Conservation (phyloP, 1,139 yeast species). For the Nakaseomyces kungkrabaensis region DNA sequence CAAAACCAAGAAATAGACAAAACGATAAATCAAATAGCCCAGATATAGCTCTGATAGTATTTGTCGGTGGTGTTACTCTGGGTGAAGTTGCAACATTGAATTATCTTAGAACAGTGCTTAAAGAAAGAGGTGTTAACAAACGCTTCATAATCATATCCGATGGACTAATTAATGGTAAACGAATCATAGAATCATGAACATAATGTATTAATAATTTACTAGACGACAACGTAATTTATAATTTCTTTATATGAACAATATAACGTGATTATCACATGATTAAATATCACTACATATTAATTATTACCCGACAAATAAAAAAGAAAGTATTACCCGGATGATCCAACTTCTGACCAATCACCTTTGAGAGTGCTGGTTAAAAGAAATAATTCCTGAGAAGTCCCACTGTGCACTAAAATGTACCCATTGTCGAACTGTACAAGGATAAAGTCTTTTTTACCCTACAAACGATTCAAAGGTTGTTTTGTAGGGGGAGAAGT, state of each 20-base stretch:
- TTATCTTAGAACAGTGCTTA: slow-evolving; percentile 17
- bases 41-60: slow-evolving; percentile 22
- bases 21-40: slow-evolving; percentile 5
- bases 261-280: background rate
- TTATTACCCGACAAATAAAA: background rate
- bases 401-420: too few relatives aligned
- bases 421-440: too few relatives aligned
- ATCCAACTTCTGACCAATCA: background rate
- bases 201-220: too few relatives aligned
- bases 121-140: slow-evolving; percentile 19
- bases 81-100: slow-evolving; percentile 28
- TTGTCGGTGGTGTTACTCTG: slow-evolving; percentile 28
- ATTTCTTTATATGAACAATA: background rate
- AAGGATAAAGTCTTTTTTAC: too few relatives aligned
- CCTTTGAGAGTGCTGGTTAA: too few relatives aligned
- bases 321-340: background rate
- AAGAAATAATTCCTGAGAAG: too few relatives aligned
- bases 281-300: too few relatives aligned
- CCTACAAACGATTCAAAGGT: too few relatives aligned
- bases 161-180: slow-evolving; percentile 10
- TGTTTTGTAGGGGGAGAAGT: too few relatives aligned
- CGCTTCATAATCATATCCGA: slow-evolving; percentile 24
- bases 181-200: background rate
- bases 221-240: too few relatives aligned
- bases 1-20: slow-evolving; percentile 2